Base-by-base conservation (phyloP, 148 eudicot species). In the Fagopyrum tataricum region DNA sequence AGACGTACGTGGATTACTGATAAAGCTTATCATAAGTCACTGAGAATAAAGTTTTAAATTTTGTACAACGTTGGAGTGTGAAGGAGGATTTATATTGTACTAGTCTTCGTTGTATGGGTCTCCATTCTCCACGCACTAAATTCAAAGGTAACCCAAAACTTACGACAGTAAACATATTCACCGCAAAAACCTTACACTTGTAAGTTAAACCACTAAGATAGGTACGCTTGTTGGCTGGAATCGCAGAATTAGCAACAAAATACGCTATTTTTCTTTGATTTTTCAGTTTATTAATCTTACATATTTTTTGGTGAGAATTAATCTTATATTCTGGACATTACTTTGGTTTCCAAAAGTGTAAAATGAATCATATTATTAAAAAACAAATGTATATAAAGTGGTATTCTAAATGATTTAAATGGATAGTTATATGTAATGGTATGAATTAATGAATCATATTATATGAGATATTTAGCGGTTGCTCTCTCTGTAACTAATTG, bases 1-100 rank as follows among this genome's bases (percentile, higher is more conserved):
- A 48, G 10, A 48, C 37, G 37, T 48, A 48, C 37, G 26, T 55
- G 20, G 4, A 59, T 20, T 15, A 37, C 23, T 59, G 66, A 59
- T 59, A 39, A 59, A 59, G 39, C 4, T 26, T 31, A 31, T 31
- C 37, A 3, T 1, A 31, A 31, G 37, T 31, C 37, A 31, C 37
- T 3, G 37, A 31, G 2, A 31, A 31, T 31, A 31, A 31, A 31
- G 37, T 31, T 31, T 2, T 1, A 31, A 31, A 3, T 31, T 31
- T 31, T 31, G 37, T 0, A 31, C 37, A 31, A 31, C 2, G 37
- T 31, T 31, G 37, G 37, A 64, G 69, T 64, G 69, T 64, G 69
- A 64, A 64, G 69, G 69, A 64, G 69, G 69, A 31, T 64, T n/a
- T n/a, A n/a, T n/a, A n/a, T n/a, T 64, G 69, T 8, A 64, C 6